Conservation (phyloP, 2,329 filamentous ascomycete species). For the Decorospora gaudefroyi region DNA sequence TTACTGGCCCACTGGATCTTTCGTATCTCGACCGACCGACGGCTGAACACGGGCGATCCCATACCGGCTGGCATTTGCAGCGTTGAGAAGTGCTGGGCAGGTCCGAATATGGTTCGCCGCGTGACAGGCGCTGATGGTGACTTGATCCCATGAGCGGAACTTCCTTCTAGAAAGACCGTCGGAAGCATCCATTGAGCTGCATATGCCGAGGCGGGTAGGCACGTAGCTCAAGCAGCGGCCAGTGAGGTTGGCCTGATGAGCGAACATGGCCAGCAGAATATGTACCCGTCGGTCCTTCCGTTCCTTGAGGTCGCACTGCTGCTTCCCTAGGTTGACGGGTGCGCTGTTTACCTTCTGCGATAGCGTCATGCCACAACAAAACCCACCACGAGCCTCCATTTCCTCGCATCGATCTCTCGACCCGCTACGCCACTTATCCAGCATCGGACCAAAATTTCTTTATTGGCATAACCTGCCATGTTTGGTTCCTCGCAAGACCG, state of each 20-base stretch:
- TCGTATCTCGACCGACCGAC: not conserved
- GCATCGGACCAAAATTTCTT: constrained; percentile 8
- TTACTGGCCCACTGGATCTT: not conserved
- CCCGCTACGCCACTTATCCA: constrained; percentile 10
- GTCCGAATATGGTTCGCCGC: too few relatives aligned
- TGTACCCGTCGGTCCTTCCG: too few relatives aligned
- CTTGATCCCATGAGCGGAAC: too few relatives aligned
- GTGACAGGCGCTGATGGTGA: too few relatives aligned
- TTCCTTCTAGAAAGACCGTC: too few relatives aligned
- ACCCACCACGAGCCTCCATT: constrained; percentile 7
- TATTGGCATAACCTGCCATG: constrained; percentile 23
- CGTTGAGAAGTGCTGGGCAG: too few relatives aligned
- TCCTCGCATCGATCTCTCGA: constrained; percentile 7
- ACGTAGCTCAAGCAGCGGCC: too few relatives aligned
- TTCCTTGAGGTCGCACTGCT: not conserved
- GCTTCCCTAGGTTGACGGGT: not conserved
- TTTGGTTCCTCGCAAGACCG: constrained; percentile 44
- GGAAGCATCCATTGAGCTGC: too few relatives aligned
- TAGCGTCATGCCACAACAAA: constrained; percentile 4
- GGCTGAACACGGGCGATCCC: not conserved
- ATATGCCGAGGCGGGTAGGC: too few relatives aligned
- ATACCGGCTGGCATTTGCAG: too few relatives aligned
- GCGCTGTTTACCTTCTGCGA: not conserved
- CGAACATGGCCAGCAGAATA: too few relatives aligned
- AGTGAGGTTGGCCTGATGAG: too few relatives aligned